A percentile compares a stretch with the other conserved stretches of the same genome.
Evolutionary conservation across 306 rosid genomes (phyloP).

Genomic region (Canavalia gladiata): DNA sequence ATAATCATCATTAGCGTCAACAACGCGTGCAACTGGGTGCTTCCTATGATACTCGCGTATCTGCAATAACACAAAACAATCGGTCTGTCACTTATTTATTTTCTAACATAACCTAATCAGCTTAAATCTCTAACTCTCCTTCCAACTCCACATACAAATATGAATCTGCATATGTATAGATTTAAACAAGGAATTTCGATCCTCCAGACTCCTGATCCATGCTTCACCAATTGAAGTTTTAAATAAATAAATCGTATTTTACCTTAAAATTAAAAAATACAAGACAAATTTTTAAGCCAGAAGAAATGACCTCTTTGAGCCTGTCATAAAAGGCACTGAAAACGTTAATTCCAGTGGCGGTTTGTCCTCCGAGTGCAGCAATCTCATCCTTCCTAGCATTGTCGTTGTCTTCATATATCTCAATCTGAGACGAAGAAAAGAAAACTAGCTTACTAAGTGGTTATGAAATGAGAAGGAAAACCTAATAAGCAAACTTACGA

Average conservation of each 20-base stretch:
- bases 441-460: background rate
- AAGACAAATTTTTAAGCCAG: background rate
- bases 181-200: no score
- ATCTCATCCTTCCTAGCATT: slow-evolving; percentile 94
- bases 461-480: background rate
- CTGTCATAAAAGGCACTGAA: slow-evolving; percentile 96
- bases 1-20: slow-evolving; percentile 78
- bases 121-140: no score
- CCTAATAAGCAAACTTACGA: slow-evolving; percentile 49
- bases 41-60: slow-evolving; percentile 96
- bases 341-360: slow-evolving; percentile 85
- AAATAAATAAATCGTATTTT: no score
- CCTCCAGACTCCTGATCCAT: no score
- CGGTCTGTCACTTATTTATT: slow-evolving; percentile 1
- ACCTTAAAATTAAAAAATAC: slow-evolving; percentile 3
- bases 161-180: no score
- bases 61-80: slow-evolving; percentile 59
- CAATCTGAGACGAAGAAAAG: slow-evolving; percentile 62
- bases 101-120: no score
- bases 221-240: no score
- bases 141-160: no score
- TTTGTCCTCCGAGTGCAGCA: slow-evolving; percentile 97
- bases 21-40: slow-evolving; percentile 91
- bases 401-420: slow-evolving; percentile 84
- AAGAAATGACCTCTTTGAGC: slow-evolving; percentile 79